phyloP scores from a whole-genome alignment of 352 stramenopile species.

The Pythium chondricola region DNA sequence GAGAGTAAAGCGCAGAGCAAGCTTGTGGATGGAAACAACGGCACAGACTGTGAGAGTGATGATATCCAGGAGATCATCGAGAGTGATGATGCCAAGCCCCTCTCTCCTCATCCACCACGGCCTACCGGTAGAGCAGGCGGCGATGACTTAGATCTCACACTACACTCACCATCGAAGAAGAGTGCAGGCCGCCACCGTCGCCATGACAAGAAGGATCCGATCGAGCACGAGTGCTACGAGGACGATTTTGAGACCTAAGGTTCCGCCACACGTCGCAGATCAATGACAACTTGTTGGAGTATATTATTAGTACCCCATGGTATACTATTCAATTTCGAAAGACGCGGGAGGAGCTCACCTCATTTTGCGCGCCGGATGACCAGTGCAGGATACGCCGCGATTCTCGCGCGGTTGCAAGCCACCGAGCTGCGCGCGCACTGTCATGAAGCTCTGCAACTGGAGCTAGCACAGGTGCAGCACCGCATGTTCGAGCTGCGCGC shows the following conservation, averaged over 20 bases:
- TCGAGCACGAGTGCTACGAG: constrained; percentile 65
- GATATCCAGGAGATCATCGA: constrained; percentile 84
- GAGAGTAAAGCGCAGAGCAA: not conserved
- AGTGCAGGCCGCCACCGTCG: constrained; percentile 12
- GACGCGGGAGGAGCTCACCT: not conserved
- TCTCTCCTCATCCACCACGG: not conserved
- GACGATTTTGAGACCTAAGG: constrained; percentile 74
- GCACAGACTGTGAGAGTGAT: constrained; percentile 46
- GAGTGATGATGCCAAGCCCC: constrained; percentile 26
- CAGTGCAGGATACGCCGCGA: constrained; percentile 13
- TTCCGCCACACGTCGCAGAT: constrained; percentile 8
- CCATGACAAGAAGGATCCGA: constrained; percentile 19
- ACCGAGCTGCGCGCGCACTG: constrained; percentile 14
- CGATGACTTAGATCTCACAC: not conserved
- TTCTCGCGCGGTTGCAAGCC: constrained; percentile 15
- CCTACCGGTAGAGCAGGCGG: not conserved
- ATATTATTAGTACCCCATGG: constrained; percentile 2
- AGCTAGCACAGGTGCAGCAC: constrained; percentile 13
- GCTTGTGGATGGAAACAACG: constrained; percentile 29
- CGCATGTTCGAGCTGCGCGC: constrained; percentile 3
- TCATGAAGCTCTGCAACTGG: constrained; percentile 13
- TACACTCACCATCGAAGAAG: not conserved
- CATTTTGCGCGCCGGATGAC: too few species aligned
- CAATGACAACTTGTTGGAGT: too few species aligned
- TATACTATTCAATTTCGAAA: not conserved